Conservation (phyloP, 139 green algal species). For the Chlamydomonas sphaeroides region DNA sequence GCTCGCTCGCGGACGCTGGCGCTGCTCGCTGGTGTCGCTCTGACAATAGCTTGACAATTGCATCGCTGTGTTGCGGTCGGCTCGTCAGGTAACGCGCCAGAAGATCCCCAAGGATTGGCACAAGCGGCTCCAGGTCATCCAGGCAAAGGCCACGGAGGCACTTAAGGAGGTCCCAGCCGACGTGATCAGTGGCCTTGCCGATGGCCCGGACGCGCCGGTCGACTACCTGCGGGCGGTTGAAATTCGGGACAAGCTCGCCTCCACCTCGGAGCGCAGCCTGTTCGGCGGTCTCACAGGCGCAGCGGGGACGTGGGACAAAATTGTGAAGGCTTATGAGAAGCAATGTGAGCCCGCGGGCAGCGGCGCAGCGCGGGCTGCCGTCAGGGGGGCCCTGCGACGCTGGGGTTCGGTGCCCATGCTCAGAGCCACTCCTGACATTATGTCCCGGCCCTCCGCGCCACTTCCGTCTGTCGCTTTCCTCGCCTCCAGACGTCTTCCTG, state of each 20-base stretch:
- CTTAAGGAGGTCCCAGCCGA: conserved; percentile 59
- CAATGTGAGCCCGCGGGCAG: conserved; percentile 42
- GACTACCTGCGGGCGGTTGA: conserved; percentile 66
- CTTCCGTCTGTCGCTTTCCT: too few relatives aligned
- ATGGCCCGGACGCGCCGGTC: conserved; percentile 50
- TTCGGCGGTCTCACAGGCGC: conserved; percentile 74
- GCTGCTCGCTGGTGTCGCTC: background rate
- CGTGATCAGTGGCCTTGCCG: conserved; percentile 44
- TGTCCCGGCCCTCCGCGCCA: too few relatives aligned
- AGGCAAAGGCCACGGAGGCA: conserved; percentile 62
- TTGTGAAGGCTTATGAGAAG: conserved; percentile 80
- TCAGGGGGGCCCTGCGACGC: too few relatives aligned
- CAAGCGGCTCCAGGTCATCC: conserved; percentile 73
- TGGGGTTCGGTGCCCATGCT: background rate
- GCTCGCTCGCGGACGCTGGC: too few relatives aligned
- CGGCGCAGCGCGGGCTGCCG: too few relatives aligned
- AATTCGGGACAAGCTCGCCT: conserved; percentile 68
- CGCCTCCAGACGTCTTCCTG: conserved; percentile 67
- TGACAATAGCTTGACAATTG: background rate
- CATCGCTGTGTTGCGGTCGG: background rate
- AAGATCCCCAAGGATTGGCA: conserved; percentile 81
- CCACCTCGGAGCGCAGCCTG: conserved; percentile 68
- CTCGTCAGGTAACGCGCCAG: conserved; percentile 69
- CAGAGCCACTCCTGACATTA: too few relatives aligned
- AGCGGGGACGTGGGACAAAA: conserved; percentile 77